Percentiles rank a stretch among this genome's conserved stretches.
phyloP scores from a whole-genome alignment of 1,139 yeast species.

The Debaryomyces nepalensis region DNA sequence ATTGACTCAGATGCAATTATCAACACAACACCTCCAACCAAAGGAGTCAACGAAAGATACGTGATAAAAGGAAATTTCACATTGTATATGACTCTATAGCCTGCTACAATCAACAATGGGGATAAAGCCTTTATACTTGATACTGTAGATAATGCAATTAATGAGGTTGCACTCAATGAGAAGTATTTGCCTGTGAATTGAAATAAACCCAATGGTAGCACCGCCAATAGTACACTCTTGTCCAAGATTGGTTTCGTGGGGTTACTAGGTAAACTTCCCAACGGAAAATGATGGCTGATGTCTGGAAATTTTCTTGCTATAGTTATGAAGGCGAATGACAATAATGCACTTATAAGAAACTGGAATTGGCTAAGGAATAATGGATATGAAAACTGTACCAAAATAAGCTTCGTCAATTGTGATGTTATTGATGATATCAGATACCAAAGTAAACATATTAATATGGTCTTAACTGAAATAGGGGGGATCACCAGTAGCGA shows the following conservation, averaged over 20 bases:
- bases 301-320: slow-evolving; percentile 27
- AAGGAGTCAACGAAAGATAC: slow-evolving; percentile 41
- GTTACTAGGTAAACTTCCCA: slow-evolving; percentile 36
- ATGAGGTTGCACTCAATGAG: slow-evolving; percentile 43
- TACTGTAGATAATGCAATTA: slow-evolving; percentile 45
- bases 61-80: slow-evolving; percentile 40
- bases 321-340: slow-evolving; percentile 32
- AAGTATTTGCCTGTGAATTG: slow-evolving; percentile 45
- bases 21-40: slow-evolving; percentile 43
- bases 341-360: slow-evolving; percentile 42
- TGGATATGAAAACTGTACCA: slow-evolving; percentile 51
- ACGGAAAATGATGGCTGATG: slow-evolving; percentile 30
- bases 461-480: slow-evolving; percentile 35
- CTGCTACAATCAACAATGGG: slow-evolving; percentile 42
- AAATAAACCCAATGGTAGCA: slow-evolving; percentile 44
- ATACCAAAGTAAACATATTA: slow-evolving; percentile 50
- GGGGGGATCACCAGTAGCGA: slow-evolving; percentile 27
- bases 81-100: slow-evolving; percentile 38
- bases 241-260: slow-evolving; percentile 27
- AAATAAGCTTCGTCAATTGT: slow-evolving; percentile 49
- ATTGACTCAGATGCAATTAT: slow-evolving; percentile 38
- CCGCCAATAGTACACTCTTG: slow-evolving; percentile 28
- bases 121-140: slow-evolving; percentile 47
- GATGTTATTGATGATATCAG: slow-evolving; percentile 51
- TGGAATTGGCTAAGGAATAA: slow-evolving; percentile 55